A percentile compares a stretch with the other conserved stretches of the same genome.
Evolutionary conservation across 306 rosid species (phyloP).

Genomic region (Geum urbanum): DNA sequence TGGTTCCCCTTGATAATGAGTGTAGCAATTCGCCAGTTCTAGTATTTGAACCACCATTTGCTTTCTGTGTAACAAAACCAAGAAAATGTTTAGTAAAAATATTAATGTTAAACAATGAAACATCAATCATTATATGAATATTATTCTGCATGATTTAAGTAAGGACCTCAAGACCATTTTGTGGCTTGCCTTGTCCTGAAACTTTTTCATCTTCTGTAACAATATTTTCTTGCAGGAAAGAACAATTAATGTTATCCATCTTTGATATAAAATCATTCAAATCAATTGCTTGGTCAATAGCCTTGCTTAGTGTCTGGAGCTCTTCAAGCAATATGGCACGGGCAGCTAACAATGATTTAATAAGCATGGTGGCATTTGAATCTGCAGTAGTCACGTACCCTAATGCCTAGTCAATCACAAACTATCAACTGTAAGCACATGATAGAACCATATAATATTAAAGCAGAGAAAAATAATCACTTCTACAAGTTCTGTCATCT

Average conservation of each 20-base stretch:
- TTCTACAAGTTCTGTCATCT: not conserved
- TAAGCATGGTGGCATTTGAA: conserved; percentile 41
- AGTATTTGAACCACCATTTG: conserved; percentile 35
- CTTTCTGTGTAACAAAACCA: conserved; percentile 35
- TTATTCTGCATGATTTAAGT: conserved; percentile 33
- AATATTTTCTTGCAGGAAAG: conserved; percentile 34
- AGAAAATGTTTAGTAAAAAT: conserved; percentile 11
- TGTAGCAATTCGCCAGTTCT: conserved; percentile 41
- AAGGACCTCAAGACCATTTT: conserved; percentile 70
- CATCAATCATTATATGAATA: not conserved
- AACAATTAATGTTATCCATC: conserved; percentile 49
- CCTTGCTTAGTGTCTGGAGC: conserved; percentile 60
- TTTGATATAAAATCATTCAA: conserved; percentile 59
- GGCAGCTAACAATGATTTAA: conserved; percentile 62
- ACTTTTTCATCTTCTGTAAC: conserved; percentile 34
- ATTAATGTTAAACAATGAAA: conserved; percentile 13
- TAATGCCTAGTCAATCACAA: conserved; percentile 41
- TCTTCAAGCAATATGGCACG: conserved; percentile 76
- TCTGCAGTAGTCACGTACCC: conserved; percentile 39
- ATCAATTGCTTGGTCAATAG: conserved; percentile 52
- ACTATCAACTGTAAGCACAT: conserved; percentile 33
- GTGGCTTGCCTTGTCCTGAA: conserved; percentile 70
- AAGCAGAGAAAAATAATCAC: not conserved
- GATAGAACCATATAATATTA: not conserved
- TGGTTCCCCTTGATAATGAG: conserved; percentile 43